Conservation (phyloP, 345 rosid genomes). For the Heritiera fomes region DNA sequence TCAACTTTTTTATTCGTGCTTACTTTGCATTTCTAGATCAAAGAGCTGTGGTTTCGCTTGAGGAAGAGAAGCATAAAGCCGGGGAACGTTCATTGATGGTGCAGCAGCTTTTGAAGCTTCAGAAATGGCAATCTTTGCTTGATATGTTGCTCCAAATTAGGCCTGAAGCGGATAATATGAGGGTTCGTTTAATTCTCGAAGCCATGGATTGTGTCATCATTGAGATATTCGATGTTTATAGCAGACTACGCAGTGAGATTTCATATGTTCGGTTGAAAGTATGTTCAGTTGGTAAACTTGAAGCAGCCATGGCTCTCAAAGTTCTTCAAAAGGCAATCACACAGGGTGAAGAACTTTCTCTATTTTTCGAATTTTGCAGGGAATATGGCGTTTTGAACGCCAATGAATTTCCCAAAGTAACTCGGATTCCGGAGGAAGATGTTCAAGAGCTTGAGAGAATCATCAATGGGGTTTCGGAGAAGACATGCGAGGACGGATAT, state of each 20-base stretch:
- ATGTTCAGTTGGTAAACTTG: constrained; percentile 38
- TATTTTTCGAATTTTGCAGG: constrained; percentile 54
- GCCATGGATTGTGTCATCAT: constrained; percentile 75
- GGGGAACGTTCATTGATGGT: constrained; percentile 34
- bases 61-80: neutral
- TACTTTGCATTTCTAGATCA: constrained; percentile 72
- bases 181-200: constrained; percentile 47
- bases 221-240: constrained; percentile 60
- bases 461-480: constrained; percentile 31
- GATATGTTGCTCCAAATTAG: constrained; percentile 61
- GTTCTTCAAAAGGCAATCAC: constrained; percentile 49
- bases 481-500: neutral
- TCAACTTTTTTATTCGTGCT: constrained; percentile 51
- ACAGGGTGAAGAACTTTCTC: constrained; percentile 47
- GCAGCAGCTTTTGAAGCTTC: constrained; percentile 45
- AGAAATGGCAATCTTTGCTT: constrained; percentile 53
- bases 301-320: constrained; percentile 55
- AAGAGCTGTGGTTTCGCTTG: constrained; percentile 37
- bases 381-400: constrained; percentile 53
- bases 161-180: constrained; percentile 53
- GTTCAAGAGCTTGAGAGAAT: constrained; percentile 48
- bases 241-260: constrained; percentile 55
- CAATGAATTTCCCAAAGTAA: constrained; percentile 45
- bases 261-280: constrained; percentile 44
- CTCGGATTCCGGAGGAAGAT: constrained; percentile 47